Percentiles rank a stretch among this genome's conserved stretches.
Evolutionary conservation across 2,329 filamentous ascomycete genomes (phyloP).

Genomic region (Hypoxylon sp.): DNA sequence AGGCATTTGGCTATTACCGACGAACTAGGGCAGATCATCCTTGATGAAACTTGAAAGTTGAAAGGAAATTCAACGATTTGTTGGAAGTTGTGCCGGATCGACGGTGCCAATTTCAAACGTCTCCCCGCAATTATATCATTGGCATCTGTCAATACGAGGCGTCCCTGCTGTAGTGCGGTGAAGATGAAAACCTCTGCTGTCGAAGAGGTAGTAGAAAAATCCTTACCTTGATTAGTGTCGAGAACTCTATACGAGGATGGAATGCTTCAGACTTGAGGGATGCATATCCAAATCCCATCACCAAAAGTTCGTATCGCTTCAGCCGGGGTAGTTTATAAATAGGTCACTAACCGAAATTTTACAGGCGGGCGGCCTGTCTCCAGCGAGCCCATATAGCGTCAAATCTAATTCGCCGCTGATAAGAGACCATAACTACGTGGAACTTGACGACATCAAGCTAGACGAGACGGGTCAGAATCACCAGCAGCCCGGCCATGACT

Average conservation of each 20-base stretch:
- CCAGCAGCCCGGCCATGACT: neutral
- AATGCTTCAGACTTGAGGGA: slow-evolving; percentile 4
- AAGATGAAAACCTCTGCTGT: neutral
- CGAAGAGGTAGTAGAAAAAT: neutral
- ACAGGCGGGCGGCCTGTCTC: neutral
- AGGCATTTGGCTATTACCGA: neutral
- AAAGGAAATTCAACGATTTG: neutral
- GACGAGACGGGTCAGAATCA: slow-evolving; percentile 1
- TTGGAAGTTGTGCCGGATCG: neutral
- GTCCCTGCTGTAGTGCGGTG: neutral
- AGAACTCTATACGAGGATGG: neutral
- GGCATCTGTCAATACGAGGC: slow-evolving; percentile 2
- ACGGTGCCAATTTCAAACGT: slow-evolving; percentile 1
- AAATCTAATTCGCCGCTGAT: slow-evolving; percentile 9
- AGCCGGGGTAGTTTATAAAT: neutral
- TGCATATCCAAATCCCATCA: slow-evolving; percentile 9
- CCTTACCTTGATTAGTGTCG: neutral
- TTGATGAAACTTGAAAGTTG: neutral
- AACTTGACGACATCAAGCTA: neutral
- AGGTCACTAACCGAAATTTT: neutral
- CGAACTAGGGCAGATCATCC: neutral
- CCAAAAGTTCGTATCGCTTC: slow-evolving; percentile 1
- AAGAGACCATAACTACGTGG: neutral
- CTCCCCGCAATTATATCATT: neutral
- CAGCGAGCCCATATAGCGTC: slow-evolving; percentile 6